Evolutionary conservation across 169 alveolate genomes (phyloP).

Genomic region (Toxoplasma gondii): DNA sequence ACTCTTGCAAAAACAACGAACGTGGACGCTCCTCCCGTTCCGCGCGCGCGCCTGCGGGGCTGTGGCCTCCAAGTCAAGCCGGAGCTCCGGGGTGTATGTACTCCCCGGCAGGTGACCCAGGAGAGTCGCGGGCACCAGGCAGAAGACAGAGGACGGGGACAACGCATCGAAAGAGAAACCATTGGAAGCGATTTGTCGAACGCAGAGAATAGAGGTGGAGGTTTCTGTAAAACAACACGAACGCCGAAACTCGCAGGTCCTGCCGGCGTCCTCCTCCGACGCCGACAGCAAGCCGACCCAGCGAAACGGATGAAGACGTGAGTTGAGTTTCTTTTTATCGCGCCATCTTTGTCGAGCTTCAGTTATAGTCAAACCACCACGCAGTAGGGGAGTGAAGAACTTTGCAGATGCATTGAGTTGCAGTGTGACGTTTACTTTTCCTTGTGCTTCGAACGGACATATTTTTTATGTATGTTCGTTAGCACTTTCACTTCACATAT

Average conservation of each 20-base stretch:
- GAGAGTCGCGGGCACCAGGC: neutral
- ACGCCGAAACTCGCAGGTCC: constrained; percentile 11
- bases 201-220: neutral
- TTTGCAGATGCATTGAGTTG: too few species aligned
- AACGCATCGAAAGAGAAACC: neutral
- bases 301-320: neutral
- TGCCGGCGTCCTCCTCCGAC: constrained; percentile 3
- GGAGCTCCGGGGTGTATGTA: neutral
- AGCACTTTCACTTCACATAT: too few species aligned
- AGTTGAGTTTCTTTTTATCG: neutral
- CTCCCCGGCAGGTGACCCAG: neutral
- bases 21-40: neutral
- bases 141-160: neutral
- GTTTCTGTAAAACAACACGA: neutral
- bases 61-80: neutral
- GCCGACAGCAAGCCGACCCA: neutral
- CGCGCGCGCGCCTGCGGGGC: neutral
- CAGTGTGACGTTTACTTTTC: too few species aligned
- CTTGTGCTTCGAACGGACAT: too few species aligned
- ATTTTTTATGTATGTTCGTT: too few species aligned
- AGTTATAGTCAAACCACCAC: too few species aligned
- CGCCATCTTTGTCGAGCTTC: too few species aligned
- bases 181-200: neutral
- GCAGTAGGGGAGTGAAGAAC: too few species aligned
- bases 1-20: neutral